These are phyloP conservation scores for Adansonia grandidieri DNA, from an alignment of 441 rosid species.

Conservation along the genomic window DNA sequence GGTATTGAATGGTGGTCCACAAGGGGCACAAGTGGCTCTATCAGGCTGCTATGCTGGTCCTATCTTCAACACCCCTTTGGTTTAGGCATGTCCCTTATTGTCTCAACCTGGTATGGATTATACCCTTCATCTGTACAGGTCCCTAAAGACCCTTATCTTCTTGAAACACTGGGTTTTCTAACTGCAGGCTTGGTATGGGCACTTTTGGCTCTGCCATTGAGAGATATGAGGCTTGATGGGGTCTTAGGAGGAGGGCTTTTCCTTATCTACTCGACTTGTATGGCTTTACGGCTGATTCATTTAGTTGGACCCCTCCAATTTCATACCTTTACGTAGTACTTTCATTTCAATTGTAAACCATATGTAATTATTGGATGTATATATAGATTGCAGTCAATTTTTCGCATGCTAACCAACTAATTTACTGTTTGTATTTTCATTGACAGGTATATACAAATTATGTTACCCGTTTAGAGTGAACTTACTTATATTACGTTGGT, in stretches of 20 bases:
- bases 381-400: background rate
- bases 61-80: constrained; percentile 77
- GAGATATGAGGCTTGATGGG: constrained; percentile 70
- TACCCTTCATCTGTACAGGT: constrained; percentile 58
- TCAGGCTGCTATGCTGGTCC: constrained; percentile 93
- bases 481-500: too few relatives aligned
- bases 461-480: too few relatives aligned
- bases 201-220: constrained; percentile 62
- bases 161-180: constrained; percentile 74
- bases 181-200: constrained; percentile 76
- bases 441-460: background rate
- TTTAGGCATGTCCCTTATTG: constrained; percentile 68
- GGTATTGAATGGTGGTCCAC: constrained; percentile 61
- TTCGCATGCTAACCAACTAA: background rate
- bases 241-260: constrained; percentile 71
- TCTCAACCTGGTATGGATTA: constrained; percentile 53
- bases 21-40: constrained; percentile 78
- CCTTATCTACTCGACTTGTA: constrained; percentile 55
- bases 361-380: background rate
- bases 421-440: background rate
- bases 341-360: background rate
- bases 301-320: constrained; percentile 42
- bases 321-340: background rate
- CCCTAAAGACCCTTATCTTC: constrained; percentile 55
- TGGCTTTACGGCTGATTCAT: constrained; percentile 65